Percentiles rank a stretch among this genome's conserved stretches.
Evolutionary conservation across 140 eudicot genomes (phyloP).

Genomic region (Anethum foeniculum): DNA sequence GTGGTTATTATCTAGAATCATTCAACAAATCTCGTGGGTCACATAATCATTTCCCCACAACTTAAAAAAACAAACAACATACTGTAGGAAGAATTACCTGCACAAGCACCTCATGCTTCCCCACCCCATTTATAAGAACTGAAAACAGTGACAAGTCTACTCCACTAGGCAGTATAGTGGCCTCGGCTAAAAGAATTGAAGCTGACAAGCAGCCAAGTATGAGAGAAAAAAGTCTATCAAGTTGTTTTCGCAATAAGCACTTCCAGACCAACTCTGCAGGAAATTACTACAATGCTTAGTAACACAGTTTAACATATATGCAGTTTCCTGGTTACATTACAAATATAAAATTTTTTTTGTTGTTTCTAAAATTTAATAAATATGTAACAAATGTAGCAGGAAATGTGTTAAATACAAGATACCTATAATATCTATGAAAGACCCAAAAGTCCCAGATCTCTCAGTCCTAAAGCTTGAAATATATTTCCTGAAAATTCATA

Average conservation of each 20-base stretch:
- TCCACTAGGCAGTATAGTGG: constrained; percentile 67
- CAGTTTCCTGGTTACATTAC: background rate
- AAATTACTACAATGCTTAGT: background rate
- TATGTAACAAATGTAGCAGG: background rate
- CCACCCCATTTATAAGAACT: constrained; percentile 41
- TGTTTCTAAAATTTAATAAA: background rate
- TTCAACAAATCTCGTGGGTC: background rate
- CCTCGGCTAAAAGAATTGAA: constrained; percentile 90
- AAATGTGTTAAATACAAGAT: constrained; percentile 19
- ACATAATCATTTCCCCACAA: background rate
- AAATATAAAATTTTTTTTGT: background rate
- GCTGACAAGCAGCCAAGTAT: constrained; percentile 69
- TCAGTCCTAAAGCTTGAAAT: constrained; percentile 74
- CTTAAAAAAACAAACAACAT: background rate
- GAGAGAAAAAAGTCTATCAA: constrained; percentile 51
- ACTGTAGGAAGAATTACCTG: constrained; percentile 41
- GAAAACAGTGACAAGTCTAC: constrained; percentile 87
- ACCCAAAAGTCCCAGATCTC: constrained; percentile 64
- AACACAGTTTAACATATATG: background rate
- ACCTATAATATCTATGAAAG: constrained; percentile 56
- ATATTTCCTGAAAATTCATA: constrained; percentile 53
- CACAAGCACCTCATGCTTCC: constrained; percentile 55
- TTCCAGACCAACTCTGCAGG: constrained; percentile 79
- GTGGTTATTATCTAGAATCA: background rate
- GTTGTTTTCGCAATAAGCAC: constrained; percentile 58